These are phyloP conservation scores for Lolium rigidum DNA, from an alignment of 176 grass and related monocot species.

Conservation along the genomic window DNA sequence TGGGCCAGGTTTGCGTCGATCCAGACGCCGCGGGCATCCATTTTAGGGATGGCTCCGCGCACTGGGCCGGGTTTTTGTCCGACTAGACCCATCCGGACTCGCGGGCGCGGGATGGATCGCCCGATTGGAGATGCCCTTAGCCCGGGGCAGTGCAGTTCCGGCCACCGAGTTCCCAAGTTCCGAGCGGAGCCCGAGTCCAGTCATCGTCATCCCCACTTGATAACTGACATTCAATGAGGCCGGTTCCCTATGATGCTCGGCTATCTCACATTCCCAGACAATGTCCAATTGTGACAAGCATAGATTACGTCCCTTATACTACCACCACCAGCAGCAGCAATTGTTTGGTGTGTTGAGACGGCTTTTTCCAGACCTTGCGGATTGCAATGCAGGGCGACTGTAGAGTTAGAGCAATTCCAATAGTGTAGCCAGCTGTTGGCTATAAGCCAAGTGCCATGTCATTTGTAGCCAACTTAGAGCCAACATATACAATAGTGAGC, in stretches of 20 bases:
- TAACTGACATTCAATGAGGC: slow-evolving; percentile 22
- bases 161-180: not conserved
- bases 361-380: not conserved
- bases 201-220: not conserved
- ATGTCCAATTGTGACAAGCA: not conserved
- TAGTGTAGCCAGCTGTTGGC: no score
- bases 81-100: no score
- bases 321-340: not conserved
- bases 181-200: not conserved
- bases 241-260: not conserved
- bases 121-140: no score
- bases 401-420: no score
- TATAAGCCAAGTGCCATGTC: no score
- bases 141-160: not conserved
- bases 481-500: no score
- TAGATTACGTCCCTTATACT: not conserved
- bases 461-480: no score
- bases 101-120: no score
- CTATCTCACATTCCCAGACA: not conserved
- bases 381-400: not conserved
- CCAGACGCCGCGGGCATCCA: no score
- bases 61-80: no score
- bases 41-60: no score
- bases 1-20: no score
- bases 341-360: not conserved